Evolutionary conservation across 768 basidiomycete genomes (phyloP), one percentile per base, ranked within the genome.

Genomic region (Leccinum variicolor): DNA sequence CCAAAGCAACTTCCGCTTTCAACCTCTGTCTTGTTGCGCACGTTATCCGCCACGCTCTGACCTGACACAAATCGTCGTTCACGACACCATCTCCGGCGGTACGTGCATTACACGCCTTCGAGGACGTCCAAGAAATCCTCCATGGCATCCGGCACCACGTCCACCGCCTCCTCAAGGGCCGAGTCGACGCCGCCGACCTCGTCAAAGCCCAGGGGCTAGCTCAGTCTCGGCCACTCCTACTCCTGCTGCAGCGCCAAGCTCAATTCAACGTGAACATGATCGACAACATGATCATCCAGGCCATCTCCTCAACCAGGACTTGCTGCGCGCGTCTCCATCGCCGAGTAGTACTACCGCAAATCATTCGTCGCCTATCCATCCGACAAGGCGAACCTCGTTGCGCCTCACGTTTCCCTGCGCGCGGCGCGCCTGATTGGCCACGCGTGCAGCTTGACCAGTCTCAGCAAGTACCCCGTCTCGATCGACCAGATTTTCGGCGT

Each of bases 151-250:
- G 96, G 62, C 79, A 91, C 55, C 94, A 98, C 73, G 94, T 94
- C 28, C 77, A 89, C 64, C 94, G 92, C 68, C 81, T 98, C 51
- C 83, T 98, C 66, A 92, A 86, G 61, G 93, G 90, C 23, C 86
- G n/a, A n/a, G n/a, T 98, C 64, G 87, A 94, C 68, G 79, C 83
- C 46, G 90, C 86, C 65, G 96, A 98, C 81, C 81, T 97, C 64
- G 84, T 80, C 58, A 92, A 95, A 68, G 92, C 96, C 29, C 29
- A 29, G 29, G 29, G 29, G 29, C n/a, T 96, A 98, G 68, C 90
- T 98, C 64, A 95, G 96, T 69, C 82, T 98, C 51, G 96, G 96
- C 29, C 96, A 98, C 81, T 93, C 94, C 4, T 98, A 96, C 78
- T 97, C 94, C 25, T 87, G 29, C 29, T 29, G 10, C 29, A 10